Evolutionary conservation across 2,329 filamentous ascomycete species (phyloP).

Genomic region (Trichoderma pleuroti): DNA sequence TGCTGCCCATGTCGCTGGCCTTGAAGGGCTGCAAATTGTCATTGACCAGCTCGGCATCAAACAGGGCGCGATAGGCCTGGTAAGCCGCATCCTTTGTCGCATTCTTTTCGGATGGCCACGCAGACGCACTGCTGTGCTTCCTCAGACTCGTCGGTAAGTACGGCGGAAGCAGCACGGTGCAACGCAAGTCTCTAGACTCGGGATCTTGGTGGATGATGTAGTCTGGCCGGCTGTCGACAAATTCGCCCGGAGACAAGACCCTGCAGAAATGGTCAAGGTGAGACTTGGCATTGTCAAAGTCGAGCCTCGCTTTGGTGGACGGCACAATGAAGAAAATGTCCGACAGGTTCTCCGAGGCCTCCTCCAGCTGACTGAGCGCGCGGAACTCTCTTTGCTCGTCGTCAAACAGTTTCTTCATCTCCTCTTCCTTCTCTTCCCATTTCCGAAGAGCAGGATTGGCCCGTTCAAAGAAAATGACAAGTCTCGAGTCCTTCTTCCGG

Average conservation of each 20-base stretch:
- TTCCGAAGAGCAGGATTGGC: slow-evolving; percentile 33
- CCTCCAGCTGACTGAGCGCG: slow-evolving; percentile 49
- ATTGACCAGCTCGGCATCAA: slow-evolving; percentile 68
- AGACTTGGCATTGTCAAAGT: slow-evolving; percentile 67
- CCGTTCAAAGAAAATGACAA: slow-evolving; percentile 45
- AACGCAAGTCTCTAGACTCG: slow-evolving; percentile 38
- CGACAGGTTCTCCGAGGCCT: slow-evolving; percentile 38
- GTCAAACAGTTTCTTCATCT: slow-evolving; percentile 69
- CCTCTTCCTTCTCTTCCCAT: slow-evolving; percentile 65
- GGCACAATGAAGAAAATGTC: slow-evolving; percentile 35
- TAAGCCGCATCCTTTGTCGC: slow-evolving; percentile 82
- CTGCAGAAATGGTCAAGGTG: slow-evolving; percentile 82
- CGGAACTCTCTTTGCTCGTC: slow-evolving; percentile 55
- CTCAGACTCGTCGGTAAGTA: slow-evolving; percentile 54
- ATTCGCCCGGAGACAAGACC: slow-evolving; percentile 54
- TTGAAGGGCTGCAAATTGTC: slow-evolving; percentile 69
- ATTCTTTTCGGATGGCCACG: slow-evolving; percentile 69
- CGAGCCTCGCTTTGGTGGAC: slow-evolving; percentile 59
- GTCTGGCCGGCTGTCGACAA: slow-evolving; percentile 63
- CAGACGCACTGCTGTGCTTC: slow-evolving; percentile 22
- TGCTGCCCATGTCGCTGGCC: slow-evolving; percentile 36
- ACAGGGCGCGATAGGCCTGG: slow-evolving; percentile 68
- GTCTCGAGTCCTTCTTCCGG: slow-evolving; percentile 47
- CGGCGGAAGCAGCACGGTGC: slow-evolving; percentile 67
- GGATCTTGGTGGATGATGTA: slow-evolving; percentile 54